Base-by-base conservation (phyloP, 192 early-diverging fungal species). In the Chytriomyces confervae region DNA sequence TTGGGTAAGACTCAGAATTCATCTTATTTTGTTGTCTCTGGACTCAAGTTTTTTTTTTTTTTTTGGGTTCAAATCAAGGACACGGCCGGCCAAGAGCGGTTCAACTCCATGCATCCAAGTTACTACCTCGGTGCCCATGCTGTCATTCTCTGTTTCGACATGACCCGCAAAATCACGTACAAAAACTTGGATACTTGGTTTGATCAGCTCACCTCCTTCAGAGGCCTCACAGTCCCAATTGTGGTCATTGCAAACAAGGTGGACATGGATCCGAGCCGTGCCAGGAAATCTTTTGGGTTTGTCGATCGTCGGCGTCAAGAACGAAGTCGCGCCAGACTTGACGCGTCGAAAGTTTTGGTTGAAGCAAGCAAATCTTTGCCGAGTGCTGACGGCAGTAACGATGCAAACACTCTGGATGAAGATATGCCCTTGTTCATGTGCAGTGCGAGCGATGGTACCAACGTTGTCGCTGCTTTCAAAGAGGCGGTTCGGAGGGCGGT, bases 161-260 rank as follows among this genome's bases (percentile, higher is more conserved):
- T 89, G 64, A 89, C 88, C 60, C 79, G 89, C 36, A 90, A 90
- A 82, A 76, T 90, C 65, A 90, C 89, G 50, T 88, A 88, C 77
- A 90, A 90, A 72, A 88, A 89, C 79, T 74, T 90, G 36, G 87
- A 90, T 60, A 69, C 64, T 24, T 90, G 89, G 89, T 90, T 88
- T 79, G 78, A 86, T 10, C 84, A 89, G 78, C 77, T 89, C 47
- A 69, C 83, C 1, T 36, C 51, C 46, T 74, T 76, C 62, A 72
- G 81, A 13, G 85, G 85, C 13, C 49, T 60, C 45, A 67, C 83
- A 61, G 78, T 89, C 48, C 89, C 89, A 9, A 76, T 90, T 16
- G 77, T 90, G 13, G 80, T 89, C 8, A 80, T 90, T 20, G 89
- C 89, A n/a, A 90, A 90, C 79, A 90, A 90, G 72, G 82, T 90